These are phyloP conservation scores for Eragrostis tef DNA, from an alignment of 202 grass and related monocot species.

Conservation along the genomic window DNA sequence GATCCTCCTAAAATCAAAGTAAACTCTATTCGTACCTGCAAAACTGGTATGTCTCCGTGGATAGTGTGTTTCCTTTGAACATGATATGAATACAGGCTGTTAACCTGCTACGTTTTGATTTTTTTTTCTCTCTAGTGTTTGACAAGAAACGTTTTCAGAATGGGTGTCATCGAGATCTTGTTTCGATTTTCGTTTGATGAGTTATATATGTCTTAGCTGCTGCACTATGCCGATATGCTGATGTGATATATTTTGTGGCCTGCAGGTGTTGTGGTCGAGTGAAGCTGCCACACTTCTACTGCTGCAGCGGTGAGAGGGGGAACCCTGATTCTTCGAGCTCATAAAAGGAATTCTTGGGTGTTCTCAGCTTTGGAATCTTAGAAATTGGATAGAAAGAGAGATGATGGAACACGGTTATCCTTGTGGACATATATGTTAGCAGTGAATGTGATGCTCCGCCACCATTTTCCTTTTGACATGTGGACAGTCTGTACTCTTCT, in stretches of 20 bases:
- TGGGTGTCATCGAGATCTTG: not conserved
- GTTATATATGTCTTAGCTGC: not conserved
- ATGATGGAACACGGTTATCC: not conserved
- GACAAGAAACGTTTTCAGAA: not conserved
- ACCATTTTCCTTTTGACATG: not conserved
- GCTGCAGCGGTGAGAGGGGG: conserved; percentile 71
- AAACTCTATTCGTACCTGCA: not conserved
- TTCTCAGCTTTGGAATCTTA: conserved; percentile 1
- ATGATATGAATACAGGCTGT: not conserved
- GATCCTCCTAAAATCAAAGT: not conserved
- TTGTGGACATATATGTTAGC: not conserved
- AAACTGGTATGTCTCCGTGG: not conserved
- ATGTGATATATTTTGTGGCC: conserved; percentile 2
- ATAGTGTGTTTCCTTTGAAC: not conserved
- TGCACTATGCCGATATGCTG: not conserved
- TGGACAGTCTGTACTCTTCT: not conserved
- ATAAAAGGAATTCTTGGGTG: not conserved
- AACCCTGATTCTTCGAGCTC: conserved; percentile 37
- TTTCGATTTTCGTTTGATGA: not conserved
- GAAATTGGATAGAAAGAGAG: not conserved
- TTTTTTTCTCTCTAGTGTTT: not conserved
- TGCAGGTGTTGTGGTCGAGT: conserved; percentile 79
- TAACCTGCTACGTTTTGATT: not conserved
- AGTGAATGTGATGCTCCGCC: not conserved
- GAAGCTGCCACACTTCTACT: conserved; percentile 80